These are phyloP conservation scores for Aspergillus unguis DNA, from an alignment of 2,329 filamentous ascomycete species.

Conservation along the genomic window DNA sequence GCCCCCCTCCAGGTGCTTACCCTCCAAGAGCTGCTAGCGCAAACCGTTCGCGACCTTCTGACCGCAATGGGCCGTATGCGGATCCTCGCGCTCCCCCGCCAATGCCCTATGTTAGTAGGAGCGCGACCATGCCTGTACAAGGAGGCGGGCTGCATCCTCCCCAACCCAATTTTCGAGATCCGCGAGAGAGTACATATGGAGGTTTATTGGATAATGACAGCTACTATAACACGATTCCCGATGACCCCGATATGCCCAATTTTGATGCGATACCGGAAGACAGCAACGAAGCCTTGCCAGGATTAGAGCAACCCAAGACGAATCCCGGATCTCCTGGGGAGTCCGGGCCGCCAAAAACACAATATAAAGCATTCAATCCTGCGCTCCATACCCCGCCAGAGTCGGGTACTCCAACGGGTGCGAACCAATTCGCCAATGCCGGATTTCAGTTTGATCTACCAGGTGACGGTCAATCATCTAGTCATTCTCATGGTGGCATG, in stretches of 20 bases:
- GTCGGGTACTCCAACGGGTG: conserved; percentile 28
- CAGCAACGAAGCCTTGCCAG: conserved; percentile 31
- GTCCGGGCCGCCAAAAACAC: conserved; percentile 18
- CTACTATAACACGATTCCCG: conserved; percentile 50
- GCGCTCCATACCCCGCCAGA: conserved; percentile 48
- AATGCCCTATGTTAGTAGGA: conserved; percentile 32
- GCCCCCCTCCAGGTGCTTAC: conserved; percentile 21
- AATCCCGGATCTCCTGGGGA: conserved; percentile 24
- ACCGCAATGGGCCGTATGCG: conserved; percentile 26
- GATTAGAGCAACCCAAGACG: conserved; percentile 32
- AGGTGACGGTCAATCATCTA: conserved; percentile 16
- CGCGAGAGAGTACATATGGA: conserved; percentile 31
- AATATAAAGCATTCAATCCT: conserved; percentile 39
- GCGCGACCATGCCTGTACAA: conserved; percentile 37
- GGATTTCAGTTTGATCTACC: conserved; percentile 73
- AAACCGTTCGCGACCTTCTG: conserved; percentile 19
- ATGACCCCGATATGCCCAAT: conserved; percentile 60
- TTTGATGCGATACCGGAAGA: conserved; percentile 55
- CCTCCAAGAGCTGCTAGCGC: conserved; percentile 28
- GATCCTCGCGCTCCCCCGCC: conserved; percentile 26
- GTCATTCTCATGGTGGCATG: conserved; percentile 16
- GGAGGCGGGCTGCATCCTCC: conserved; percentile 30
- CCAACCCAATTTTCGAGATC: conserved; percentile 34
- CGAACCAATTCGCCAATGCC: conserved; percentile 45
- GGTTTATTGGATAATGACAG: conserved; percentile 42